A percentile compares a stretch with the other conserved stretches of the same genome.
Conservation (phyloP, 1,284 basidiomycete species). For the Boletellus sp. region DNA sequence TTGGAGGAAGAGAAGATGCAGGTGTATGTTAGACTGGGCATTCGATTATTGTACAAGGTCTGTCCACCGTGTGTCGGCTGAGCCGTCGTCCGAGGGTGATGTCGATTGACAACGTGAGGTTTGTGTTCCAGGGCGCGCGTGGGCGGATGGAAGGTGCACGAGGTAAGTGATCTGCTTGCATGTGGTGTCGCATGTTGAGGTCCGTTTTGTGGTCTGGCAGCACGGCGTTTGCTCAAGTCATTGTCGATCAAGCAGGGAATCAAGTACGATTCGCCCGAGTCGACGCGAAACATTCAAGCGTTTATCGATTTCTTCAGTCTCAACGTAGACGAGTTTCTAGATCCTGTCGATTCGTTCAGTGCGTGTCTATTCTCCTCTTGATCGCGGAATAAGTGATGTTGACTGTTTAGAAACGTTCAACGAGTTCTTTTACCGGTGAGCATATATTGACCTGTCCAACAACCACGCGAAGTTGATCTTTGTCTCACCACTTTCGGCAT, state of each 20-base stretch:
- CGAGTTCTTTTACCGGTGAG: slow-evolving; percentile 77
- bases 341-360: slow-evolving; percentile 85
- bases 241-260: slow-evolving; percentile 91
- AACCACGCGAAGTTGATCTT: slow-evolving; percentile 35
- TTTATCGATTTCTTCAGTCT: slow-evolving; percentile 93
- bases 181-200: background rate
- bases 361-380: slow-evolving; percentile 25
- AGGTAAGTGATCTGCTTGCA: slow-evolving; percentile 45
- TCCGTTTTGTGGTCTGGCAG: slow-evolving; percentile 4
- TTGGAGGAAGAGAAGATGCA: slow-evolving; percentile 98
- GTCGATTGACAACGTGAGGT: background rate
- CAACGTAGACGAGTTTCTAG: slow-evolving; percentile 76
- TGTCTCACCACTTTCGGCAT: background rate
- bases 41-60: slow-evolving; percentile 87
- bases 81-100: background rate
- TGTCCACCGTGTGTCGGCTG: slow-evolving; percentile 8
- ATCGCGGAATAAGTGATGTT: background rate
- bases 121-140: slow-evolving; percentile 61
- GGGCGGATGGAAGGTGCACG: slow-evolving; percentile 88
- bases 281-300: slow-evolving; percentile 76
- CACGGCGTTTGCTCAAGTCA: slow-evolving; percentile 72
- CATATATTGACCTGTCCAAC: too few species aligned
- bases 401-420: slow-evolving; percentile 76
- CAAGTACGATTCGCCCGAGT: slow-evolving; percentile 88
- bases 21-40: slow-evolving; percentile 91